A percentile compares a stretch with the other conserved stretches of the same genome.
phyloP scores from a whole-genome alignment of 345 rosid species.

The Luvunga scandens region DNA sequence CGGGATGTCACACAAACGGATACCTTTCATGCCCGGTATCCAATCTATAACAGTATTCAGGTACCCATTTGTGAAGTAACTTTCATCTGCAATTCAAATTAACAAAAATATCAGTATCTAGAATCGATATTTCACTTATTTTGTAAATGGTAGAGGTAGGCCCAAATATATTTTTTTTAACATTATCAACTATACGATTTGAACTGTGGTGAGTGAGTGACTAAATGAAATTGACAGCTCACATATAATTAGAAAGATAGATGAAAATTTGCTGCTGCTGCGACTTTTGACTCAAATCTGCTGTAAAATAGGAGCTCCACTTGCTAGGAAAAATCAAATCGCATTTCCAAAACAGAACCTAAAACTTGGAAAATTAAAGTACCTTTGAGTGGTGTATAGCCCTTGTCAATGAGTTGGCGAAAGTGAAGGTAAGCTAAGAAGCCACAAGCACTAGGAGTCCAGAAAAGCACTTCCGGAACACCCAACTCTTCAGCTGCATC shows the following conservation, averaged over 20 bases:
- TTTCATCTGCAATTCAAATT: constrained; percentile 33
- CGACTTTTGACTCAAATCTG: no score
- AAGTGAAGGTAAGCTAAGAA: constrained; percentile 26
- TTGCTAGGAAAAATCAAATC: no score
- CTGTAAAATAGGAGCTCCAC: not conserved
- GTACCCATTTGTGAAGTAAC: constrained; percentile 44
- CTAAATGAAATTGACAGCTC: no score
- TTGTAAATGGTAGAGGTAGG: no score
- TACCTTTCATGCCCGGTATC: constrained; percentile 42
- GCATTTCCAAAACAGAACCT: not conserved
- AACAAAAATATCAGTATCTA: not conserved
- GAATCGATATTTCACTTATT: no score
- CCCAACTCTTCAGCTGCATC: constrained; percentile 38
- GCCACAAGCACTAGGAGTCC: constrained; percentile 44
- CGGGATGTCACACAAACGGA: constrained; percentile 44
- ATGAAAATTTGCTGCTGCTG: no score
- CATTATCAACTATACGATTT: no score
- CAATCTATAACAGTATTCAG: constrained; percentile 44
- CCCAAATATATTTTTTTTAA: no score
- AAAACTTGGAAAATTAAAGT: not conserved
- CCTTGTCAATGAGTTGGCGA: constrained; percentile 28
- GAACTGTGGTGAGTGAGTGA: no score
- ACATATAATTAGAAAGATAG: no score
- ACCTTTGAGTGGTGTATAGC: constrained; percentile 48
- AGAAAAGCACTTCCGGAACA: constrained; percentile 35